Percentiles rank a stretch among this genome's conserved stretches.
phyloP scores from a whole-genome alignment of 805 yeast genomes.

The Suhomyces emberorum region DNA sequence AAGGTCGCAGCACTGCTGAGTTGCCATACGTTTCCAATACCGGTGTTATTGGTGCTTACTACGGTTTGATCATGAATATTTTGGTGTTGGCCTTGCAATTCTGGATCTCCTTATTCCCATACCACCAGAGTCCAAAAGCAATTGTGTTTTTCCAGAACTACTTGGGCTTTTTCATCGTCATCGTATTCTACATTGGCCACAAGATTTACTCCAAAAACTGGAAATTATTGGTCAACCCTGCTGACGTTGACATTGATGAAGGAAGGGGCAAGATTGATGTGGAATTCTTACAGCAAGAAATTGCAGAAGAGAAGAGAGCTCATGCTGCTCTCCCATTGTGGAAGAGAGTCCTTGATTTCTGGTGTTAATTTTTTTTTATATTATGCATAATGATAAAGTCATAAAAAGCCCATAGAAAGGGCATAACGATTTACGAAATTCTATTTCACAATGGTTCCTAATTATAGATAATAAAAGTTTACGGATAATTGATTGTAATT shows the following conservation, averaged over 20 bases:
- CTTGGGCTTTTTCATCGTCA: conserved; percentile 13
- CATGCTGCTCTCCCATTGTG: conserved; percentile 20
- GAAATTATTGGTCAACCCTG: conserved; percentile 5
- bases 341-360: conserved; percentile 19
- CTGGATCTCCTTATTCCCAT: conserved; percentile 34
- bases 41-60: conserved; percentile 34
- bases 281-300: conserved; percentile 11
- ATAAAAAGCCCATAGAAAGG: neutral
- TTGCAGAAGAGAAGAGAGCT: conserved; percentile 15
- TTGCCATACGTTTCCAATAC: conserved; percentile 55
- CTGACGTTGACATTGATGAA: conserved; percentile 10
- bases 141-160: conserved; percentile 13
- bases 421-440: conserved; percentile 1
- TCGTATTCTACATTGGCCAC: conserved; percentile 13
- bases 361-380: conserved; percentile 8
- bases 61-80: conserved; percentile 23
- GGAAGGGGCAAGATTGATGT: conserved; percentile 10
- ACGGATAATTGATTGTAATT: no score
- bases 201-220: conserved; percentile 10
- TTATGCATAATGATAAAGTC: neutral
- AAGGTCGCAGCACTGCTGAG: conserved; percentile 41
- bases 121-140: conserved; percentile 17
- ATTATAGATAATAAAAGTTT: neutral
- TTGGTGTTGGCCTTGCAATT: conserved; percentile 30
- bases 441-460: no score